Percentiles rank a stretch among this genome's conserved stretches.
Evolutionary conservation across 768 basidiomycete genomes (phyloP).

Genomic region (Psilocybe cyanescens): DNA sequence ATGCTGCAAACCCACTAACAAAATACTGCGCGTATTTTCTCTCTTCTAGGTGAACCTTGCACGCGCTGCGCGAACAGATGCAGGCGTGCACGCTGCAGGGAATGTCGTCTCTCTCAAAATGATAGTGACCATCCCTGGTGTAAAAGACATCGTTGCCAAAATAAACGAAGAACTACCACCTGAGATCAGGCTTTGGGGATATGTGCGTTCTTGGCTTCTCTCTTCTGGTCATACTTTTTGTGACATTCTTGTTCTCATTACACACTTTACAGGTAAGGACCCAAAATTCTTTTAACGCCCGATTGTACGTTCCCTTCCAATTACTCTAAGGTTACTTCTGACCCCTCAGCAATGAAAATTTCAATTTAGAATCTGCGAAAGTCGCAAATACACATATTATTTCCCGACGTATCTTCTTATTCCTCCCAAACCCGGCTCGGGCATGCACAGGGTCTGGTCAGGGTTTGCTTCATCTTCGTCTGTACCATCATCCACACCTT

Average conservation of each 20-base stretch:
- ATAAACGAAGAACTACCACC: slow-evolving; percentile 91
- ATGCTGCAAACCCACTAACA: neutral
- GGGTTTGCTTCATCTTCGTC: slow-evolving; percentile 23
- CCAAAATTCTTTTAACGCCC: slow-evolving; percentile 83
- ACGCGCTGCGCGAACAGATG: slow-evolving; percentile 94
- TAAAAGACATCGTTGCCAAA: slow-evolving; percentile 67
- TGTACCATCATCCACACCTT: neutral
- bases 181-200: slow-evolving; percentile 92
- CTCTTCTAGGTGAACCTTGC: slow-evolving; percentile 71
- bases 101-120: slow-evolving; percentile 93
- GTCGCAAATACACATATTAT: slow-evolving; percentile 96
- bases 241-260: neutral
- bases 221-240: slow-evolving; percentile 1
- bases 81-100: slow-evolving; percentile 96
- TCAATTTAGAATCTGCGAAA: slow-evolving; percentile 77
- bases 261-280: slow-evolving; percentile 54
- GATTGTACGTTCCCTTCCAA: slow-evolving; percentile 50
- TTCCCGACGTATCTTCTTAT: slow-evolving; percentile 93
- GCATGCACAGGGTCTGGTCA: slow-evolving; percentile 51
- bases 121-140: slow-evolving; percentile 76
- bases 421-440: slow-evolving; percentile 81
- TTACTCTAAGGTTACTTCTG: neutral
- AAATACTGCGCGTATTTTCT: neutral
- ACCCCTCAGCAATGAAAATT: too few relatives aligned
- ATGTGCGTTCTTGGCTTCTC: slow-evolving; percentile 46